A percentile compares a stretch with the other conserved stretches of the same genome.
These are phyloP conservation scores for Truncatella angustata DNA, from an alignment of 2,329 filamentous ascomycete genomes.

Conservation along the genomic window DNA sequence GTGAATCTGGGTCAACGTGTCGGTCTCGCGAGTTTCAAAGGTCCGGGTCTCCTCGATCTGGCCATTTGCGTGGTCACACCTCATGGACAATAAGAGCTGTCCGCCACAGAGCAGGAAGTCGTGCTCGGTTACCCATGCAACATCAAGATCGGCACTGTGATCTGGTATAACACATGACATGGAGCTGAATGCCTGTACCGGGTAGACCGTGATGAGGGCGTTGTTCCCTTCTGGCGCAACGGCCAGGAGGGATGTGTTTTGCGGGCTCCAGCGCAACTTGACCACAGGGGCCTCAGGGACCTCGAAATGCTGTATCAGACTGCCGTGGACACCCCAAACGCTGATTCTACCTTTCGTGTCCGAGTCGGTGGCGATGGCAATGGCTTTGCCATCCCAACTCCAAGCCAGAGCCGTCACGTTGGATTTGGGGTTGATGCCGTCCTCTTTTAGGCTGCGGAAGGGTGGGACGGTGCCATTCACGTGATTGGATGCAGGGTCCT, in stretches of 20 bases:
- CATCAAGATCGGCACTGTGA: slow-evolving; percentile 54
- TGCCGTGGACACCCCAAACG: slow-evolving; percentile 55
- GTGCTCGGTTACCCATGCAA: slow-evolving; percentile 56
- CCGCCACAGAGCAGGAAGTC: slow-evolving; percentile 61
- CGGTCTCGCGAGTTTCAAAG: slow-evolving; percentile 52
- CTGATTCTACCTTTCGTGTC: slow-evolving; percentile 52
- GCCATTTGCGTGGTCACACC: slow-evolving; percentile 38
- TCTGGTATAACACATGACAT: slow-evolving; percentile 46
- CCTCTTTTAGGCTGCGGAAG: slow-evolving; percentile 49
- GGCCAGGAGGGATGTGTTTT: slow-evolving; percentile 52
- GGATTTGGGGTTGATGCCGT: slow-evolving; percentile 49
- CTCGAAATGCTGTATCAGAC: slow-evolving; percentile 51
- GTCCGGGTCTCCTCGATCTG: slow-evolving; percentile 44
- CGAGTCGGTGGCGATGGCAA: slow-evolving; percentile 58
- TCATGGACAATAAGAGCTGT: slow-evolving; percentile 49
- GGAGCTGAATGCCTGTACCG: slow-evolving; percentile 39
- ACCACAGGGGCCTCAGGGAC: slow-evolving; percentile 60
- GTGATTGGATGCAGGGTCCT: slow-evolving; percentile 46
- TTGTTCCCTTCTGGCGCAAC: slow-evolving; percentile 55
- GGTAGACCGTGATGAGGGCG: slow-evolving; percentile 55
- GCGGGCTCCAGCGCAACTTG: slow-evolving; percentile 61
- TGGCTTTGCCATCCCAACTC: slow-evolving; percentile 53
- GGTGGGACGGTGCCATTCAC: slow-evolving; percentile 39
- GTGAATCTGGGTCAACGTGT: slow-evolving; percentile 53
- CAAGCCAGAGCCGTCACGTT: slow-evolving; percentile 60